Evolutionary conservation across 2,329 filamentous ascomycete species (phyloP).

Genomic region (Botrytis fragariae): DNA sequence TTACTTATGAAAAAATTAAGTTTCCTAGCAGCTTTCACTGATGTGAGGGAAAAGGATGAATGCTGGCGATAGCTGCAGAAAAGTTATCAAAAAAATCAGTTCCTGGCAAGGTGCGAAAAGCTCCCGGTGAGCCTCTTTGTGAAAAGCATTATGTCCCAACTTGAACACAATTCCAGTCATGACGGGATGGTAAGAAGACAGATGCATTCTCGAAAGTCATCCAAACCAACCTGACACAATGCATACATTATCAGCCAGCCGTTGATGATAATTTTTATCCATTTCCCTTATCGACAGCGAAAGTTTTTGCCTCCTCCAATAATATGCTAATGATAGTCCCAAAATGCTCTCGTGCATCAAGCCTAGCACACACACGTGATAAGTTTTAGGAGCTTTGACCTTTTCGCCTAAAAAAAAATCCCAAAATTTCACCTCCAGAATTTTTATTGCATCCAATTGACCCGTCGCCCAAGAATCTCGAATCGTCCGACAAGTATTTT

Average conservation of each 20-base stretch:
- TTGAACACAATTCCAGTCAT: neutral
- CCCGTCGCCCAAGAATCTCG: conserved; percentile 18
- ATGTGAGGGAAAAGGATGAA: neutral
- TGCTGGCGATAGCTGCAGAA: neutral
- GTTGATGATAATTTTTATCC: neutral
- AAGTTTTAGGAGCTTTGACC: conserved; percentile 6
- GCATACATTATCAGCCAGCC: neutral
- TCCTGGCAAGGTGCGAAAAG: neutral
- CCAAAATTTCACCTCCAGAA: conserved; percentile 21
- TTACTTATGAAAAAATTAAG: neutral
- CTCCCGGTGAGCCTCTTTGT: neutral
- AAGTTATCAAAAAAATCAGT: neutral
- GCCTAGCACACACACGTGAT: conserved; percentile 13
- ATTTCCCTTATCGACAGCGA: neutral
- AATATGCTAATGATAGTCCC: neutral
- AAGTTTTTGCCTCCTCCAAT: neutral
- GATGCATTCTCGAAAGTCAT: neutral
- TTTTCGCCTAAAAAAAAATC: conserved; percentile 16
- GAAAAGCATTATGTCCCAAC: neutral
- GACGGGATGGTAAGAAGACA: neutral
- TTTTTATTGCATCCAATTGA: conserved; percentile 26
- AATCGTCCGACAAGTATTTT: conserved; percentile 26
- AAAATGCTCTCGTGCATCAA: neutral
- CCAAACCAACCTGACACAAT: neutral
- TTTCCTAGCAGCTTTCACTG: too few relatives aligned